Evolutionary conservation across 805 yeast genomes (phyloP), one percentile per base, ranked within the genome.

Genomic region (Candida bentonensis): DNA sequence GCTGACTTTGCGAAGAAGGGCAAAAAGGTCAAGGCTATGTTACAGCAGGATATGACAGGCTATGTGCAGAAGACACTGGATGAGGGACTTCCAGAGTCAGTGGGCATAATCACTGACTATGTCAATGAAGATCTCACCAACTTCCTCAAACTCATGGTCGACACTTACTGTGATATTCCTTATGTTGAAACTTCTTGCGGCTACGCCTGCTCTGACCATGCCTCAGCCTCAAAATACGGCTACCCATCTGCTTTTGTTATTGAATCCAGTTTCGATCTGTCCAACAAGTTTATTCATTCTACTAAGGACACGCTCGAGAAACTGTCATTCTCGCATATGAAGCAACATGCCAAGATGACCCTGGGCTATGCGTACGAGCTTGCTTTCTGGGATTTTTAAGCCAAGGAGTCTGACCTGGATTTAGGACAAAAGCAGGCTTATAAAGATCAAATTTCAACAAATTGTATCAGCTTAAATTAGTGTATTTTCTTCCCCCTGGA

Each of bases 11-110:
- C 64, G 9, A 52, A 58, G 15, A 54, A 66, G n/a, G 64, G 66
- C 23, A 64, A 63, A 41, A 65, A 70, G 4, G 86, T 89, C 21
- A 72, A 78, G 23, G 87, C 88, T 3, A 81, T 87, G 92, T 66
- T 89, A 33, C 96, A 89, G 62, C 94, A 86, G 59, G 98, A 89
- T 59, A 88, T 88, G 95, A 82, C 95, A 2, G 96, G 95, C 0
- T 85, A 69, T 56, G 73, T 79, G 2, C 66, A 68, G 26, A 72
- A 69, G 36, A 65, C 78, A 34, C 56, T 63, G 33, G 74, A 69
- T 49, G 63, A 50, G 23, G 80, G 71, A 46, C 65, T 58, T 53
- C 77, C 67, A 60, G 86, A 75, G 39, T 78, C 76, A 58, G 71
- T 88, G 53, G 96, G 96, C n/a, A 68, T 89, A 39, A 76, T 87